Percentiles rank a stretch among this genome's conserved stretches.
Evolutionary conservation across 257 asterid genomes (phyloP).

Genomic region (Cynanchum wilfordii): DNA sequence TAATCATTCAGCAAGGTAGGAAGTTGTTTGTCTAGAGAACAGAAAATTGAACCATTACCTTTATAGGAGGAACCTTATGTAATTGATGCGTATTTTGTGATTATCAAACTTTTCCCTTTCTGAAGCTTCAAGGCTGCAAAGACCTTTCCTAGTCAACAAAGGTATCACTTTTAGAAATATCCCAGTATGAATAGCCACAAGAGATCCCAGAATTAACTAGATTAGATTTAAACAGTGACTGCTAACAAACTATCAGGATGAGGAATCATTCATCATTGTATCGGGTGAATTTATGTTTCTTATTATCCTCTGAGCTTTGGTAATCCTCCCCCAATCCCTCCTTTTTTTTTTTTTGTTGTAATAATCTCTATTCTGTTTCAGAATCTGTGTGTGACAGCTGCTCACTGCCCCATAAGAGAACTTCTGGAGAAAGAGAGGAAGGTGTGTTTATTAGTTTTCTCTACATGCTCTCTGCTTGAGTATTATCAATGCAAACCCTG

Average conservation of each 20-base stretch:
- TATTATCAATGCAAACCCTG: not conserved
- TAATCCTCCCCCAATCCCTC: not conserved
- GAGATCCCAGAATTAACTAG: not conserved
- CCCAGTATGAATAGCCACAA: not conserved
- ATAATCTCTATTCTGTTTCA: conserved; percentile 22
- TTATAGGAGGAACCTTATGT: not conserved
- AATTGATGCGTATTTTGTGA: not conserved
- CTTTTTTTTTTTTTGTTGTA: not conserved
- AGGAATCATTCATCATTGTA: not conserved
- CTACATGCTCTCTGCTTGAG: not conserved
- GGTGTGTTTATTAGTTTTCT: conserved; percentile 28
- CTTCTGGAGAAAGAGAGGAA: conserved; percentile 77
- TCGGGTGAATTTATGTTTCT: conserved; percentile 2
- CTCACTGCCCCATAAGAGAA: conserved; percentile 88
- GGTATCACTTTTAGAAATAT: not conserved
- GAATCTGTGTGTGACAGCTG: conserved; percentile 93
- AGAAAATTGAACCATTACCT: not conserved
- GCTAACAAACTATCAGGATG: not conserved
- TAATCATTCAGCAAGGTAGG: not conserved
- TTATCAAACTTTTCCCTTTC: not conserved
- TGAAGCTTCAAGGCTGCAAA: not conserved
- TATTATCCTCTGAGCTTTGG: conserved; percentile 2
- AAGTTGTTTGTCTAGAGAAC: not conserved
- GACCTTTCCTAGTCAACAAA: not conserved
- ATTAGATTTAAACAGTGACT: not conserved